Conservation (phyloP, 257 asterid genomes). For the Solanum ossicruentum region DNA sequence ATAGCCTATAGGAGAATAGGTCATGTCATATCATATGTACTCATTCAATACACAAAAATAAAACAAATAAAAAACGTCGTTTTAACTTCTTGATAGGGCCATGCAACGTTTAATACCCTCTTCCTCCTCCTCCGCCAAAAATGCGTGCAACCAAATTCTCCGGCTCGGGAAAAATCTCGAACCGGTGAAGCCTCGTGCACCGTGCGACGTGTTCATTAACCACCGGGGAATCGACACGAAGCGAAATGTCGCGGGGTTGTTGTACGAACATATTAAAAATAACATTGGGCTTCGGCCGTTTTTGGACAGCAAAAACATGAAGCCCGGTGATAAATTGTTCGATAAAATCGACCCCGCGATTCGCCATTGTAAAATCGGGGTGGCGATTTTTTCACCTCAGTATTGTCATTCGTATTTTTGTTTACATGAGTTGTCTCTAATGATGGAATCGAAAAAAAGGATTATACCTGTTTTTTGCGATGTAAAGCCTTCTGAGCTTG, state of each 20-base stretch:
- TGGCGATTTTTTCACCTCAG: slow-evolving; percentile 66
- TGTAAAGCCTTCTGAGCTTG: slow-evolving; percentile 71
- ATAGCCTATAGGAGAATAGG: background rate
- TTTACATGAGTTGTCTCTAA: slow-evolving; percentile 51
- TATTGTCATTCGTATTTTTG: slow-evolving; percentile 74
- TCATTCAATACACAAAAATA: background rate
- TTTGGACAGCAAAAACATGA: slow-evolving; percentile 79
- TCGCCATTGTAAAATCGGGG: slow-evolving; percentile 43
- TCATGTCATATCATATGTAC: background rate
- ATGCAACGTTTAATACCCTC: slow-evolving; percentile 35
- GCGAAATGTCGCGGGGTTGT: slow-evolving; percentile 57
- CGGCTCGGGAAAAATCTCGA: background rate
- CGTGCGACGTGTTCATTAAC: slow-evolving; percentile 71
- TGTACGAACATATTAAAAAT: slow-evolving; percentile 40
- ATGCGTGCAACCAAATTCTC: slow-evolving; percentile 12
- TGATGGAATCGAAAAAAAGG: slow-evolving; percentile 40
- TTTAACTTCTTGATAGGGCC: background rate
- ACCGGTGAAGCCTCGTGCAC: background rate
- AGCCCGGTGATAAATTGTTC: slow-evolving; percentile 63
- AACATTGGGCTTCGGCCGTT: slow-evolving; percentile 37
- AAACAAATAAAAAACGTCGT: background rate
- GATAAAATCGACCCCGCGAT: slow-evolving; percentile 53
- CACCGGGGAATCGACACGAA: slow-evolving; percentile 80
- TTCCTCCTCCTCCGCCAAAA: slow-evolving; percentile 17
- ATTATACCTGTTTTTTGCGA: slow-evolving; percentile 66